Evolutionary conservation across 2,329 filamentous ascomycete species (phyloP), one percentile per base, ranked within the genome.

Genomic region (Harringtonia lauricola): DNA sequence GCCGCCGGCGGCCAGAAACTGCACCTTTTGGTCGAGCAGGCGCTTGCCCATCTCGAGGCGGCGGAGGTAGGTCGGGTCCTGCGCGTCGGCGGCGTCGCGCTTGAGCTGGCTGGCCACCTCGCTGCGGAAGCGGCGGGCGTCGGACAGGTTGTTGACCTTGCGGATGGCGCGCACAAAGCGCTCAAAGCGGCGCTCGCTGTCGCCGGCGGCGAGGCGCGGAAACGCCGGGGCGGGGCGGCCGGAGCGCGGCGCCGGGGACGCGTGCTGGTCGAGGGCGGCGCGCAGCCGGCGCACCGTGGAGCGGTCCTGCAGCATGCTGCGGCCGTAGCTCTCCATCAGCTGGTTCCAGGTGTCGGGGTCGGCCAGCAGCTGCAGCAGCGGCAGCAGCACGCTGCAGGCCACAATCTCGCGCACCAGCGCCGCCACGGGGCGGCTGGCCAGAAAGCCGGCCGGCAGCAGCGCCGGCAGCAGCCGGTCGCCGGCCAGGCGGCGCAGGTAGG

Each of bases 311-410:
- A 98, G 71, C 67, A 94, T 83, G 22, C 83, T 83, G 40, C 86
- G 81, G 17, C 88, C 84, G 62, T 82, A 87, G 44, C 82, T 89
- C 62, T 96, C 90, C 72, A 96, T 87, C 47, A 95, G 64, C 60
- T 95, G 89, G 56, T 98, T 96, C 90, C 90, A 98, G 9, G 84
- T 94, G 64, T 98, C 94, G 2, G 94, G 89, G 53, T 98, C 90
- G 6, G 86, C 78, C 17, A 98, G 67, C 49, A 88, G 68, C 54
- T 83, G 79, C 57, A 95, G 72, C 19, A 94, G 67, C 1, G 92
- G 92, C 35, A 79, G 81, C 31, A 98, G 67, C 33, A 98, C 81
- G n/a, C 87, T 86, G 61, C 92, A 95, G 19, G 87, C 74, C n/a
- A 95, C 78, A 48, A 98, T 82, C 64, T 98, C 94, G 53, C 85